Base-by-base conservation (phyloP, 768 basidiomycete species). In the Russula virescens region DNA sequence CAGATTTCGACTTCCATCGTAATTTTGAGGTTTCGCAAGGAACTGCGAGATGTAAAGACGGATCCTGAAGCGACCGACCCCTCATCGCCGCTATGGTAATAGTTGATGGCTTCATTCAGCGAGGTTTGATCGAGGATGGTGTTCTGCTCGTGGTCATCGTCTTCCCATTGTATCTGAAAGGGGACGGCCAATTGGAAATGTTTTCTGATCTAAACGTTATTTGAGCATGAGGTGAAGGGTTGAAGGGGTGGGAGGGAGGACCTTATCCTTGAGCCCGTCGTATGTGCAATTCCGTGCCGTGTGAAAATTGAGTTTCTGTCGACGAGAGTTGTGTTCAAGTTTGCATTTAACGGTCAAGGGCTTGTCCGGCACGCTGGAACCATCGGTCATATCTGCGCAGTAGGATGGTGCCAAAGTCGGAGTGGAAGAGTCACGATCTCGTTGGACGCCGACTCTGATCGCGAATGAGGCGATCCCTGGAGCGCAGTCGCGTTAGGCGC, bases 71-170 rank as follows among this genome's bases (percentile, higher is more conserved):
- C 86, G 35, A 80, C 65, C 34, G 88, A 84, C 16, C 80, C 80
- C 67, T 91, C 89, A 65, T 93, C 94, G 13, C 72, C 75, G 18
- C 88, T 88, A 0, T 86, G 82, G 72, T 94, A 95, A 73, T 93
- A 98, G 38, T 83, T 79, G 61, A 98, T 89, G 1, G 94, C 94
- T 67, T 96, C 94, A 1, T 85, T 82, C 23, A 97, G 79, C 69
- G 95, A 90, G 5, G 74, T 71, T 60, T 96, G 91, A 21, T 80
- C 83, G 0, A 77, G 74, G 66, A 94, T 89, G 64, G 79, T 80
- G 25, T 80, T 84, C 60, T 83, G 80, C 71, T 94, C 92, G 61
- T 87, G 88, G 62, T 95, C 92, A 70, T 97, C 92, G 69, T 94
- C 93, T 68, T 85, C 89, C 75, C 93, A 97, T 5, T 85, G 79